Evolutionary conservation across 2,329 filamentous ascomycete genomes (phyloP).

Genomic region (Ophiostoma tasmaniense): DNA sequence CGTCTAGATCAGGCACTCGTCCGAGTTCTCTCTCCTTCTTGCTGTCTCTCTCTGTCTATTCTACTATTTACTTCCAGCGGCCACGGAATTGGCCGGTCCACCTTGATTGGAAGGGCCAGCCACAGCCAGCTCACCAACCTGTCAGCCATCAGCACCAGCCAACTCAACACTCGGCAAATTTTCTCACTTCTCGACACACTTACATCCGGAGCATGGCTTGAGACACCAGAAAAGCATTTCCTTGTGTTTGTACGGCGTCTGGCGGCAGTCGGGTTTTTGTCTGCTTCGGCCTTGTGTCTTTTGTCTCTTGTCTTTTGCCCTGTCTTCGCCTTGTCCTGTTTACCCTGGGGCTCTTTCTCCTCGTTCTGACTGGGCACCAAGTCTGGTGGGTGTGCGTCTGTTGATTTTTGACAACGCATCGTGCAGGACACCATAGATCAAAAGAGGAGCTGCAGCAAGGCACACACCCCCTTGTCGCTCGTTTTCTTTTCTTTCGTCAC

Average conservation of each 20-base stretch:
- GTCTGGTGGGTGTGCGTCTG: constrained; percentile 3
- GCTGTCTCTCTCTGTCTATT: background rate
- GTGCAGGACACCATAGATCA: constrained; percentile 19
- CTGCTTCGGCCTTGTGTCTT: background rate
- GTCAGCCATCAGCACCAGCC: background rate
- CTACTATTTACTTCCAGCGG: background rate
- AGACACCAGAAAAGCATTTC: background rate
- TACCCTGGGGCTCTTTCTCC: background rate
- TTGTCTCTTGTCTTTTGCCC: background rate
- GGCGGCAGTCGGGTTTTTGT: background rate
- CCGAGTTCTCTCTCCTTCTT: background rate
- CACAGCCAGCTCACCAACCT: background rate
- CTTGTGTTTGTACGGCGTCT: constrained; percentile 2
- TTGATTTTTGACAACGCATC: constrained; percentile 20
- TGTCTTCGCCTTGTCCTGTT: too few species aligned
- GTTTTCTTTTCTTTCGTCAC: background rate
- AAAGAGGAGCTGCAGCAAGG: constrained; percentile 9
- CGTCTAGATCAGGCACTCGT: constrained; percentile 1
- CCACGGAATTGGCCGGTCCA: background rate
- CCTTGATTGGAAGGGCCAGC: constrained; percentile 4
- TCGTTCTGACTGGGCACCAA: background rate
- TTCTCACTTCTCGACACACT: background rate
- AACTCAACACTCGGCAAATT: background rate
- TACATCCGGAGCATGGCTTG: background rate
- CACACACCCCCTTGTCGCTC: background rate